These are phyloP conservation scores for Hortiboletus flavorubellus DNA, from an alignment of 768 basidiomycete genomes.

Conservation along the genomic window DNA sequence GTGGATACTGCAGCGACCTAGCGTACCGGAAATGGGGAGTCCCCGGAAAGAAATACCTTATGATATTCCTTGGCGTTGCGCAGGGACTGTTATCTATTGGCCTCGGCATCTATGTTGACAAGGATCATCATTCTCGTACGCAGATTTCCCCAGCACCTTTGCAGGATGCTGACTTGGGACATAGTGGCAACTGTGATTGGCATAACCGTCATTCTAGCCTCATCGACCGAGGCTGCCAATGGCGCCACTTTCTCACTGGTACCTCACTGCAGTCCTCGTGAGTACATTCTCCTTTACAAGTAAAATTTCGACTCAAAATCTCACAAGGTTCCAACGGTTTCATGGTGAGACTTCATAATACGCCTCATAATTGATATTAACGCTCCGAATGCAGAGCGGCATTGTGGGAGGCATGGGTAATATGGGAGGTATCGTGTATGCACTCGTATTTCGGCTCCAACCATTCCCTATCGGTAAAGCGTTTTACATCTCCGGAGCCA, in stretches of 20 bases:
- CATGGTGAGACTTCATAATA: conserved; percentile 23
- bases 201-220: background rate
- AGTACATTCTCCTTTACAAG: background rate
- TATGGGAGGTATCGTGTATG: conserved; percentile 48
- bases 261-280: conserved; percentile 7
- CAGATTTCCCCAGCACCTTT: background rate
- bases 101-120: conserved; percentile 41
- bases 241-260: conserved; percentile 5
- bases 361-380: background rate
- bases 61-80: background rate
- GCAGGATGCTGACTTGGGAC: background rate
- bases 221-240: background rate
- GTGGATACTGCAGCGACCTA: conserved; percentile 6
- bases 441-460: conserved; percentile 32
- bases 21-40: conserved; percentile 6
- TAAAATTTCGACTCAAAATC: background rate
- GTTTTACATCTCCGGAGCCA: conserved; percentile 45
- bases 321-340: conserved; percentile 14
- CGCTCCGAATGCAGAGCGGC: conserved; percentile 23
- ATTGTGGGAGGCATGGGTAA: conserved; percentile 40
- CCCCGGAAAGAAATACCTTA: conserved; percentile 4
- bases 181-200: background rate
- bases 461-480: conserved; percentile 1
- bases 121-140: conserved; percentile 20
- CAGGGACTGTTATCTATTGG: conserved; percentile 5